Conservation (phyloP, 2,329 filamentous ascomycete species). For the Aspergillus sp. region DNA sequence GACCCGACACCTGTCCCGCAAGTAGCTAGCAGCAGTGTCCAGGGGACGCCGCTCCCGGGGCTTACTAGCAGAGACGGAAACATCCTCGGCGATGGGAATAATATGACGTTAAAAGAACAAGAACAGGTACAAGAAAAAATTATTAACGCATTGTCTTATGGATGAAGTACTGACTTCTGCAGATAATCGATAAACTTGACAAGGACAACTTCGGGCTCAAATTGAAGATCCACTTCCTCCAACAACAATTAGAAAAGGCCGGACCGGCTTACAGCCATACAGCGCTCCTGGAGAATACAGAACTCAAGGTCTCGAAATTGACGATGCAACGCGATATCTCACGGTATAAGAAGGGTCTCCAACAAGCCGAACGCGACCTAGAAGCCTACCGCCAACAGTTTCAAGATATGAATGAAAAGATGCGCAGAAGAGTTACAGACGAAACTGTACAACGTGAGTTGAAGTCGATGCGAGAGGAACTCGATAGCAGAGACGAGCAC, state of each 20-base stretch:
- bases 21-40: constrained; percentile 73
- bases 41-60: constrained; percentile 77
- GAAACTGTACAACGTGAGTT: constrained; percentile 67
- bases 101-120: constrained; percentile 89
- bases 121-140: constrained; percentile 64
- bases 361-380: constrained; percentile 79
- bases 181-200: constrained; percentile 87
- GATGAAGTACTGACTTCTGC: constrained; percentile 14
- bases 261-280: constrained; percentile 88
- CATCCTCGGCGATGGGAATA: constrained; percentile 73
- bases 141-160: background rate
- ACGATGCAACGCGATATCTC: constrained; percentile 86
- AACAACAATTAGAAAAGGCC: constrained; percentile 82
- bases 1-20: constrained; percentile 75
- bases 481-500: constrained; percentile 48
- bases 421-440: constrained; percentile 73
- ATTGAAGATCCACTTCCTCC: constrained; percentile 93
- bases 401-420: constrained; percentile 75
- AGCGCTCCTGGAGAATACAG: constrained; percentile 90
- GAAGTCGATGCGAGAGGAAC: constrained; percentile 49
- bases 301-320: constrained; percentile 88
- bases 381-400: constrained; percentile 82
- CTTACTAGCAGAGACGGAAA: constrained; percentile 64
- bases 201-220: constrained; percentile 98
- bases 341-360: constrained; percentile 80